Conservation (phyloP, 2,329 filamentous ascomycete species). For the Sphaerulina populicola region DNA sequence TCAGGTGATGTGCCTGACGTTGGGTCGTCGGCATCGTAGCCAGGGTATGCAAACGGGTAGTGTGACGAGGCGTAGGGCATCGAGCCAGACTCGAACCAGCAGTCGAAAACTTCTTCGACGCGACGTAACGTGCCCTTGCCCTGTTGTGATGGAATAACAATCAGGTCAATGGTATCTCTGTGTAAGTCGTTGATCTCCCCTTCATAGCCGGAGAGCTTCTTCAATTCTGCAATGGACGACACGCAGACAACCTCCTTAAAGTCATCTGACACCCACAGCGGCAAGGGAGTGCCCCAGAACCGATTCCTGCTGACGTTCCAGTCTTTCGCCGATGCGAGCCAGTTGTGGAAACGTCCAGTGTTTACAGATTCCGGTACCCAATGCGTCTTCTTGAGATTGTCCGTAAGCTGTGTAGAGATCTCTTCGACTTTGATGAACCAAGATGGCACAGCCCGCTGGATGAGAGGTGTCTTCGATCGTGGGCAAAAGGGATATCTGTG, state of each 20-base stretch:
- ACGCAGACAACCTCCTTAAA: conserved; percentile 77
- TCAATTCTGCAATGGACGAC: conserved; percentile 76
- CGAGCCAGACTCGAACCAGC: conserved; percentile 92
- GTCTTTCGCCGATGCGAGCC: conserved; percentile 84
- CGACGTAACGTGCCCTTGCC: conserved; percentile 76
- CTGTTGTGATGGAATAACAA: conserved; percentile 84
- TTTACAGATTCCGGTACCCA: conserved; percentile 91
- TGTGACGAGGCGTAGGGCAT: conserved; percentile 91
- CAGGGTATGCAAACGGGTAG: conserved; percentile 84
- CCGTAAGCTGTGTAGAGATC: conserved; percentile 78
- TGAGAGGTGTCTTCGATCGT: conserved; percentile 88
- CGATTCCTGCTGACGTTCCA: conserved; percentile 93
- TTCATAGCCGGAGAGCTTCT: conserved; percentile 73
- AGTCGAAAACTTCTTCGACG: conserved; percentile 86
- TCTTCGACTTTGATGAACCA: conserved; percentile 90
- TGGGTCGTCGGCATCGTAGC: conserved; percentile 35
- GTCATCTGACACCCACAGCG: conserved; percentile 86
- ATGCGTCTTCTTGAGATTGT: conserved; percentile 78
- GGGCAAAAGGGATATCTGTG: conserved; percentile 94
- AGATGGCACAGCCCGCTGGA: conserved; percentile 82
- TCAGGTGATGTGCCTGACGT: conserved; percentile 26
- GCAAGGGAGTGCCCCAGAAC: conserved; percentile 92
- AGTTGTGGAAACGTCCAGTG: conserved; percentile 81
- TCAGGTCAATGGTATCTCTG: conserved; percentile 84
- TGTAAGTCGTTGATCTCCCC: conserved; percentile 81